Evolutionary conservation across 192 early-diverging fungal genomes (phyloP).

Genomic region (Powellomyces hirtus): DNA sequence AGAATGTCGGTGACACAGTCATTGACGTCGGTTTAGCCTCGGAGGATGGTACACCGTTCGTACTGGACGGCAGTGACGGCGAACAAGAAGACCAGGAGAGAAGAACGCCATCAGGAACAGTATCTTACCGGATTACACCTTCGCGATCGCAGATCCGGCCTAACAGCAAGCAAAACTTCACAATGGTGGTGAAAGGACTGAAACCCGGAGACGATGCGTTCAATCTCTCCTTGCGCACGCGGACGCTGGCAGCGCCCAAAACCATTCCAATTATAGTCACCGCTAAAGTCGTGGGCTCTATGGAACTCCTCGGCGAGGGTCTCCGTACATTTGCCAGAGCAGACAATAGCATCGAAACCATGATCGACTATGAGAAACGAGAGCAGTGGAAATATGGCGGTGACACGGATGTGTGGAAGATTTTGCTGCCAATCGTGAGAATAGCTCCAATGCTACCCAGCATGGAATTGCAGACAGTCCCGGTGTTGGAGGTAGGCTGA

Average conservation of each 20-base stretch:
- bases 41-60: conserved; percentile 19
- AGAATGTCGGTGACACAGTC: conserved; percentile 54
- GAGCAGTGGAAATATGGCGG: conserved; percentile 34
- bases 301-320: conserved; percentile 33
- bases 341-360: conserved; percentile 46
- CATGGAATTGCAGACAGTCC: conserved; percentile 35
- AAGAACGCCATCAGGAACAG: conserved; percentile 12
- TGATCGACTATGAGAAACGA: conserved; percentile 30
- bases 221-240: conserved; percentile 39
- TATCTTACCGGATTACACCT: conserved; percentile 37
- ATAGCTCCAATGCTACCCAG: conserved; percentile 39
- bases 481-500: conserved; percentile 35
- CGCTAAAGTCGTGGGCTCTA: conserved; percentile 31
- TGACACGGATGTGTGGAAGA: conserved; percentile 52
- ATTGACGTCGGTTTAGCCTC: conserved; percentile 41
- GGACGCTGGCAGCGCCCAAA: conserved; percentile 41
- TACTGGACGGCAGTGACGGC: too few species aligned
- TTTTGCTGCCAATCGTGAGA: conserved; percentile 46
- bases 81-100: not conserved
- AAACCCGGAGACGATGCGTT: conserved; percentile 42
- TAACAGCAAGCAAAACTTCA: conserved; percentile 46
- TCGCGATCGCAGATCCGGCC: conserved; percentile 37
- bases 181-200: conserved; percentile 41
- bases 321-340: conserved; percentile 42
- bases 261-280: conserved; percentile 44